Conservation (phyloP, 164 flowering plant species). For the Aristolochia fimbriata region DNA sequence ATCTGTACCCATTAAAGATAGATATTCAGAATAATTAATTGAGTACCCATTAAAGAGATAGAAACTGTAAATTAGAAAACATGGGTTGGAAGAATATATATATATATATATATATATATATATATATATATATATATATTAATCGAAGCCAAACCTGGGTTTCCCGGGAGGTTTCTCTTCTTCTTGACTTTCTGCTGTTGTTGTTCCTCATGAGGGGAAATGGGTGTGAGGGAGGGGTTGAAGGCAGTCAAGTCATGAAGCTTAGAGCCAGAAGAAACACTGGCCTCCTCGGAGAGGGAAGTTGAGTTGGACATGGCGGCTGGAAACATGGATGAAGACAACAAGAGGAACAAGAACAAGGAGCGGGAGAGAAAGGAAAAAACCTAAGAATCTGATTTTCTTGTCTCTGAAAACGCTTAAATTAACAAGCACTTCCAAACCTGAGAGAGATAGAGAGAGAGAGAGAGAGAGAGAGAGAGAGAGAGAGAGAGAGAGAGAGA, state of each 20-base stretch:
- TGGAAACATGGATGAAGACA: conserved; percentile 30
- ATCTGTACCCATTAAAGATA: conserved; percentile 26
- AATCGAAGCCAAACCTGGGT: conserved; percentile 46
- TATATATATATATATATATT: too few relatives aligned
- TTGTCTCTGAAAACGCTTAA: conserved; percentile 5
- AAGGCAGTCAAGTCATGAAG: conserved; percentile 35
- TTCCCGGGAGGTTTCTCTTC: conserved; percentile 83
- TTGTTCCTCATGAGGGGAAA: conserved; percentile 9
- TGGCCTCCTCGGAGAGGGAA: conserved; percentile 67
- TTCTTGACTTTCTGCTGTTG: conserved; percentile 43
- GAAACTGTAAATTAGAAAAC: too few relatives aligned
- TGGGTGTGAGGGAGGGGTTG: conserved; percentile 22
- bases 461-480: too few relatives aligned
- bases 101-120: too few relatives aligned
- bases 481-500: too few relatives aligned
- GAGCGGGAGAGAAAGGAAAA: conserved; percentile 4
- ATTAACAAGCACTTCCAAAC: conserved; percentile 1
- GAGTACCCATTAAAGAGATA: too few relatives aligned
- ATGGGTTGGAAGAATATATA: too few relatives aligned
- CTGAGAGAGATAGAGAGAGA: not conserved
- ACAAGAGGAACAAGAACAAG: conserved; percentile 15
- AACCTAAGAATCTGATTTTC: conserved; percentile 6
- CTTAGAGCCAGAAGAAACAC: conserved; percentile 38
- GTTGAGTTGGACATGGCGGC: conserved; percentile 55
- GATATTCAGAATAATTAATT: too few relatives aligned